These are phyloP conservation scores for Paramecium pentaurelia DNA, from an alignment of 73 alveolate genomes.

Conservation along the genomic window DNA sequence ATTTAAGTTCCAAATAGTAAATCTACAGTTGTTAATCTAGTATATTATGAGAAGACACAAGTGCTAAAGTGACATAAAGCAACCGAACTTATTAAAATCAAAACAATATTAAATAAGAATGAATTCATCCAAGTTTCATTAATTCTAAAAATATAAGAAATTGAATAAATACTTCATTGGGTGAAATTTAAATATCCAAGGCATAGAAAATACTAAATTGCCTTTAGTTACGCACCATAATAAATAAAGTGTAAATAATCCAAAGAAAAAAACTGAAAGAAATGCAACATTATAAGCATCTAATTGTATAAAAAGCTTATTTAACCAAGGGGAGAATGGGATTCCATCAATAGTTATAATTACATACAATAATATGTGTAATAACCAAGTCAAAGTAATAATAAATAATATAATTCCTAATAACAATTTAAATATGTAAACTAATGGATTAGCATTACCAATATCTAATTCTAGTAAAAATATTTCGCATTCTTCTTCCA, in stretches of 20 bases:
- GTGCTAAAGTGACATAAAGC: slow-evolving; percentile 67
- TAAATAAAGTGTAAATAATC: slow-evolving; percentile 70
- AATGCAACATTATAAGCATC: slow-evolving; percentile 63
- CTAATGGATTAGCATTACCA: slow-evolving; percentile 9
- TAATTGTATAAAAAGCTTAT: slow-evolving; percentile 63
- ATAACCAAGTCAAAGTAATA: slow-evolving; percentile 50
- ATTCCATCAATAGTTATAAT: slow-evolving; percentile 47
- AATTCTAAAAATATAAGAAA: slow-evolving; percentile 6
- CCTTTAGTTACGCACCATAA: slow-evolving; percentile 77
- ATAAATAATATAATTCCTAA: slow-evolving; percentile 50
- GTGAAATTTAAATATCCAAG: slow-evolving; percentile 71
- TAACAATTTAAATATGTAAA: slow-evolving; percentile 51
- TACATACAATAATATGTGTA: slow-evolving; percentile 62
- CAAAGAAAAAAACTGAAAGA: slow-evolving; percentile 65
- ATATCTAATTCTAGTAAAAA: neutral
- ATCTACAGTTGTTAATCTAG: slow-evolving; percentile 65
- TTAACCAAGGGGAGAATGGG: slow-evolving; percentile 70
- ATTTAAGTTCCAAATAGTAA: slow-evolving; percentile 70
- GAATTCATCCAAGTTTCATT: slow-evolving; percentile 84
- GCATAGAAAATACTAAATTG: slow-evolving; percentile 73
- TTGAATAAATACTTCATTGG: slow-evolving; percentile 71
- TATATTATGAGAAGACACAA: slow-evolving; percentile 61
- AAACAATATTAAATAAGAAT: slow-evolving; percentile 69
- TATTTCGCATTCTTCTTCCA: slow-evolving; percentile 57
- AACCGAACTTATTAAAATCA: slow-evolving; percentile 70